Conservation (phyloP, 2,329 filamentous ascomycete species). For the Pestalotiopsis sp. region DNA sequence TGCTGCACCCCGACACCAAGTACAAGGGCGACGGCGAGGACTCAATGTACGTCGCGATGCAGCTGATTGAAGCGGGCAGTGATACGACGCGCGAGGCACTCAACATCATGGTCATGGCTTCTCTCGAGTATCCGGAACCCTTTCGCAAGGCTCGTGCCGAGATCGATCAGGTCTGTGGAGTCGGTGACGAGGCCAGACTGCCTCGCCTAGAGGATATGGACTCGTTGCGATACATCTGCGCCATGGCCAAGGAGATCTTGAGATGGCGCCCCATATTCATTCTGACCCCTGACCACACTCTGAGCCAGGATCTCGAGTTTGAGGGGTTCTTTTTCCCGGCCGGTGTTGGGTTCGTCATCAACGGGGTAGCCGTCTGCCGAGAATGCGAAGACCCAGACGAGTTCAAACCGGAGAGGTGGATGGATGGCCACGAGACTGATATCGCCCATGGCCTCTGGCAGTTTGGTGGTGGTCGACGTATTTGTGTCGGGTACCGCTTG, state of each 20-base stretch:
- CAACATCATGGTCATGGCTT: conserved; percentile 10
- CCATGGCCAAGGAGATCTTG: background rate
- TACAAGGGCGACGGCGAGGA: conserved; percentile 5
- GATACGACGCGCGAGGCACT: conserved; percentile 7
- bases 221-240: background rate
- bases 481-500: conserved; percentile 4
- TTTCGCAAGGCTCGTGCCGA: background rate
- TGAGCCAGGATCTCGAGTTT: background rate
- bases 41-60: conserved; percentile 7
- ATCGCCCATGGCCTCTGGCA: conserved; percentile 4
- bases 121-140: background rate
- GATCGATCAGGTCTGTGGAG: conserved; percentile 1
- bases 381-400: background rate
- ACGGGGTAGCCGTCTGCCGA: background rate
- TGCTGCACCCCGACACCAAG: conserved; percentile 8
- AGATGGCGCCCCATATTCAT: conserved; percentile 1
- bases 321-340: background rate
- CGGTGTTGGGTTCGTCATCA: background rate
- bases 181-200: background rate
- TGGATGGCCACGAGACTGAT: conserved; percentile 6
- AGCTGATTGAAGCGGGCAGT: conserved; percentile 9
- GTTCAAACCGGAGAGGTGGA: background rate
- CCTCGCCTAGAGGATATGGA: background rate
- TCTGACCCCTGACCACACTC: background rate
- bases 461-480: background rate